Evolutionary conservation across 495 filamentous ascomycete genomes (phyloP).

Genomic region (Penicillium odoratum): DNA sequence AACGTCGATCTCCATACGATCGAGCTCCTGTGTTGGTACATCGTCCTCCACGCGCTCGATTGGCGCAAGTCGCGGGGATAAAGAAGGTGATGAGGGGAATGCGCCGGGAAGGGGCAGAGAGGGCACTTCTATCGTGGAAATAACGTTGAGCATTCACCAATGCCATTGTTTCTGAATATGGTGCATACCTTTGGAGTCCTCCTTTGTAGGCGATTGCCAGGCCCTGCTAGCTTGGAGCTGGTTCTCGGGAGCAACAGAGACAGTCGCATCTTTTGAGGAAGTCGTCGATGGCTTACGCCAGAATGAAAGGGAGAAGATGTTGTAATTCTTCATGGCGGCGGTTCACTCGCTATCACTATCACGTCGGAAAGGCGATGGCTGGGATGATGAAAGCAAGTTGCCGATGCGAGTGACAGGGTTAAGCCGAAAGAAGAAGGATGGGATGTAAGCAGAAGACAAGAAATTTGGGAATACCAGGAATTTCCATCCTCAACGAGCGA

Average conservation of each 20-base stretch:
- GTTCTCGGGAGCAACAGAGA: not conserved
- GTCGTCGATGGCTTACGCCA: not conserved
- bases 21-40: slow-evolving; percentile 7
- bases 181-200: slow-evolving; percentile 2
- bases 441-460: too few species aligned
- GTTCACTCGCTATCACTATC: not conserved
- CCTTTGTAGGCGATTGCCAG: not conserved
- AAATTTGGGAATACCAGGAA: not conserved
- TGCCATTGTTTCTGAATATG: not conserved
- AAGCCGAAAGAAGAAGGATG: not conserved
- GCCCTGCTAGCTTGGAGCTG: not conserved
- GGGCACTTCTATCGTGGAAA: not conserved
- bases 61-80: slow-evolving; percentile 19
- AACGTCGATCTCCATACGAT: slow-evolving; percentile 16
- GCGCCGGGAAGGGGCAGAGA: slow-evolving; percentile 21
- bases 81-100: slow-evolving; percentile 20
- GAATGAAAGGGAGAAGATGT: not conserved
- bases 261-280: not conserved
- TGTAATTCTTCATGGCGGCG: not conserved
- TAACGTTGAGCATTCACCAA: not conserved
- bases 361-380: not conserved
- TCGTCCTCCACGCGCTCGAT: slow-evolving; percentile 11
- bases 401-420: not conserved
- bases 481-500: slow-evolving; percentile 4
- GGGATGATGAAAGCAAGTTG: not conserved